A percentile compares a stretch with the other conserved stretches of the same genome.
Conservation (phyloP, 2,329 filamentous ascomycete genomes). For the Fusarium pininemorale region DNA sequence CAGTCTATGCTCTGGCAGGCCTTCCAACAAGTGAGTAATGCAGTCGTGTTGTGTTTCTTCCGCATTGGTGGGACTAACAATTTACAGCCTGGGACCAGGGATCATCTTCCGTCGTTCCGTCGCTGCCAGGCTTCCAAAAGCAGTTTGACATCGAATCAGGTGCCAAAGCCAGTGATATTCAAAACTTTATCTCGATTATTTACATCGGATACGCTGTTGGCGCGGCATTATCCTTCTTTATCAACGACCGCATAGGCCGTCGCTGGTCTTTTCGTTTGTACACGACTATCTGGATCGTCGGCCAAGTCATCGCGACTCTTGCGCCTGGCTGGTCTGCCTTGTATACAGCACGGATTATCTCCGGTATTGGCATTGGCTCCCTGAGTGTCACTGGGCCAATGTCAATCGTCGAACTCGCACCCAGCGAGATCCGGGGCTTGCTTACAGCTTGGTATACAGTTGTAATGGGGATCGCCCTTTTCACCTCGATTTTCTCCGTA, state of each 20-base stretch:
- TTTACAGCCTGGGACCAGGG: not conserved
- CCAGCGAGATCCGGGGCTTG: not conserved
- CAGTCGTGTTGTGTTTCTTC: too few relatives aligned
- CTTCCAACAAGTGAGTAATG: not conserved
- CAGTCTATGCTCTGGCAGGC: not conserved
- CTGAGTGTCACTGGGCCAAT: not conserved
- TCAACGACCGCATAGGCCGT: not conserved
- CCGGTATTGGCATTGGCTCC: not conserved
- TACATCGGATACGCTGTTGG: not conserved
- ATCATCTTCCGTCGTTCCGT: not conserved
- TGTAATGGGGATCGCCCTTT: not conserved
- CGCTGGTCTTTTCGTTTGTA: not conserved
- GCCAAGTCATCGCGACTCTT: not conserved
- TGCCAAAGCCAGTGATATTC: not conserved
- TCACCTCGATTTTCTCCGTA: not conserved
- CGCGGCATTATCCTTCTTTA: fast-evolving
- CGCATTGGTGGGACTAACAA: not conserved
- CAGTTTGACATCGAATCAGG: not conserved
- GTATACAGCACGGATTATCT: not conserved
- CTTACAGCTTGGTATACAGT: not conserved
- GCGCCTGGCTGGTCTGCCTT: not conserved
- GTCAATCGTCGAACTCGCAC: not conserved
- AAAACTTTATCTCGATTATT: not conserved
- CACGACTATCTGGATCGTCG: not conserved
- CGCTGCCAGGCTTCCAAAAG: not conserved